phyloP scores from a whole-genome alignment of 805 yeast species.

The Pichia sporocuriosa region DNA sequence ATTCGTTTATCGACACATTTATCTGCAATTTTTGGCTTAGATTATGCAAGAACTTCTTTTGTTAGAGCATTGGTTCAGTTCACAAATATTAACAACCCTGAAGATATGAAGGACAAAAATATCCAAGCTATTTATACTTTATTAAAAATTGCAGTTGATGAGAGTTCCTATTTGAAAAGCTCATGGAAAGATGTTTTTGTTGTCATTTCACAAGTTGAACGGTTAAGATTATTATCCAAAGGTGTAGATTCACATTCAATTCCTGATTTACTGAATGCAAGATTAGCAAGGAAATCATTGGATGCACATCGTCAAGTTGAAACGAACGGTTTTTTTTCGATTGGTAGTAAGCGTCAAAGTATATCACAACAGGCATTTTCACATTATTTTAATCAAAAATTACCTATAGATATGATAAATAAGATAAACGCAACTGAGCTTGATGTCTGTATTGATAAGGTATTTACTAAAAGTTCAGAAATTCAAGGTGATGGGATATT shows the following conservation, averaged over 20 bases:
- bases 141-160: constrained; percentile 68
- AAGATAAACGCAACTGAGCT: constrained; percentile 59
- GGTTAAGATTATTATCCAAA: constrained; percentile 79
- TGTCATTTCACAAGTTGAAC: constrained; percentile 83
- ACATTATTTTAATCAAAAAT: constrained; percentile 64
- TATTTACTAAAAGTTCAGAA: constrained; percentile 75
- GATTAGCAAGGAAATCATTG: constrained; percentile 47
- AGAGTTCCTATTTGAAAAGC: constrained; percentile 64
- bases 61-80: constrained; percentile 86
- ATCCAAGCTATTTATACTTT: constrained; percentile 71
- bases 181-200: constrained; percentile 84
- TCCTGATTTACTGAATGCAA: constrained; percentile 80
- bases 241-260: constrained; percentile 79
- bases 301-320: constrained; percentile 21
- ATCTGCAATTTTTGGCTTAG: constrained; percentile 75
- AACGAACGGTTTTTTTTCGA: constrained; percentile 41
- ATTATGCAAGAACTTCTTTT: constrained; percentile 81
- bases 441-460: constrained; percentile 76
- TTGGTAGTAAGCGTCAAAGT: constrained; percentile 36
- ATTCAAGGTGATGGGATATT: constrained; percentile 80
- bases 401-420: constrained; percentile 51
- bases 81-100: constrained; percentile 69
- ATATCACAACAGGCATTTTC: constrained; percentile 63
- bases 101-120: constrained; percentile 72
- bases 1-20: constrained; percentile 75